These are phyloP conservation scores for Spergularia bocconei DNA, from an alignment of 148 eudicot genomes.

Conservation along the genomic window DNA sequence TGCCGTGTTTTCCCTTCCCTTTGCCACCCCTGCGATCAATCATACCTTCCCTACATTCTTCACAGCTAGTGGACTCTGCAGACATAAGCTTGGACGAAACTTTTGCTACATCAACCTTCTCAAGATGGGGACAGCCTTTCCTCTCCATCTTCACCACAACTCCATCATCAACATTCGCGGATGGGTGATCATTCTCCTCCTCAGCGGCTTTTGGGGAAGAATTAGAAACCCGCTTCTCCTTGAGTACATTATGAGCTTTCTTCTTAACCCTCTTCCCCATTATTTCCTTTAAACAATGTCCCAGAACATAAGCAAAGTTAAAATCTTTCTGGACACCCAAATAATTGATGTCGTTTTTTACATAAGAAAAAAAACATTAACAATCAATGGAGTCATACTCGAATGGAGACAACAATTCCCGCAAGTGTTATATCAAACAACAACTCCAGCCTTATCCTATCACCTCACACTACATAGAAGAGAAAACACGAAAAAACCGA, in stretches of 20 bases:
- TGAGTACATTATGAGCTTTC: slow-evolving; percentile 33
- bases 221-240: slow-evolving; percentile 44
- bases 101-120: slow-evolving; percentile 54
- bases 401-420: too few relatives aligned
- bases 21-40: slow-evolving; percentile 52
- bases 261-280: slow-evolving; percentile 65
- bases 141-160: slow-evolving; percentile 43
- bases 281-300: slow-evolving; percentile 35
- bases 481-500: not conserved
- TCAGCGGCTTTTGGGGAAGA: slow-evolving; percentile 31
- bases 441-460: not conserved
- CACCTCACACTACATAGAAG: not conserved
- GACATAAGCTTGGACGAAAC: slow-evolving; percentile 50
- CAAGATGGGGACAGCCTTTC: slow-evolving; percentile 63
- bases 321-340: slow-evolving; percentile 2
- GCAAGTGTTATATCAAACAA: too few relatives aligned
- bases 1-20: slow-evolving; percentile 65
- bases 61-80: slow-evolving; percentile 51
- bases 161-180: slow-evolving; percentile 32
- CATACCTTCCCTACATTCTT: slow-evolving; percentile 67
- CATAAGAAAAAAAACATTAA: too few relatives aligned
- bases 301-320: not conserved
- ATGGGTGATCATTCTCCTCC: slow-evolving; percentile 22
- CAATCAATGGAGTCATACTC: too few relatives aligned
- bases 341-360: not conserved